These are phyloP conservation scores for Talaromyces ruber DNA, from an alignment of 495 filamentous ascomycete genomes.

Conservation along the genomic window DNA sequence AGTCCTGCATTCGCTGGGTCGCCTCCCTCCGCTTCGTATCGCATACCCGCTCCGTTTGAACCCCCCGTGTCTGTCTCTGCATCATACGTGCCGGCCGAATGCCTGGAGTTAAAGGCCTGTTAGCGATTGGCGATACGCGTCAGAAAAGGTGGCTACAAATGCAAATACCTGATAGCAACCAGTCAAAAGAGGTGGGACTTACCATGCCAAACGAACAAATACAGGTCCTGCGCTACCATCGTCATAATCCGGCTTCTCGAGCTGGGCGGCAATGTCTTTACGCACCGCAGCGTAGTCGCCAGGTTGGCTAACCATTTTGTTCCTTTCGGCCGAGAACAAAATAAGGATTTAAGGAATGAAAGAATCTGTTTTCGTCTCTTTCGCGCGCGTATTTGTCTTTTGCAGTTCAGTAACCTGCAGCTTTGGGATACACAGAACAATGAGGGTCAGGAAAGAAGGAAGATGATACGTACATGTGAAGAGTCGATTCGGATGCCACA, in stretches of 20 bases:
- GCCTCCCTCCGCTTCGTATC: conserved; percentile 54
- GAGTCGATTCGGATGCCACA: background rate
- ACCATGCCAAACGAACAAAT: conserved; percentile 55
- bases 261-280: conserved; percentile 42
- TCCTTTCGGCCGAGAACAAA: conserved; percentile 23
- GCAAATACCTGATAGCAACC: background rate
- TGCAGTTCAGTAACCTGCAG: background rate
- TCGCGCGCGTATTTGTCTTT: background rate
- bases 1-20: conserved; percentile 57
- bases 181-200: conserved; percentile 13
- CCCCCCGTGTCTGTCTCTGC: conserved; percentile 49
- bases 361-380: background rate
- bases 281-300: conserved; percentile 45
- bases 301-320: conserved; percentile 22
- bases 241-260: conserved; percentile 53
- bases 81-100: conserved; percentile 55
- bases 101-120: conserved; percentile 24
- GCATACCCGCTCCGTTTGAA: conserved; percentile 57
- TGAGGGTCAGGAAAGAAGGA: background rate
- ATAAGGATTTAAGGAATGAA: background rate
- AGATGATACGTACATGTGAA: background rate
- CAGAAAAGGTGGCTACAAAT: conserved; percentile 3
- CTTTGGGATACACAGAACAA: background rate
- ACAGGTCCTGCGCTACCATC: conserved; percentile 55
- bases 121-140: conserved; percentile 1